Base-by-base conservation (phyloP, 352 stramenopile species). In the Phytophthora constricta region DNA sequence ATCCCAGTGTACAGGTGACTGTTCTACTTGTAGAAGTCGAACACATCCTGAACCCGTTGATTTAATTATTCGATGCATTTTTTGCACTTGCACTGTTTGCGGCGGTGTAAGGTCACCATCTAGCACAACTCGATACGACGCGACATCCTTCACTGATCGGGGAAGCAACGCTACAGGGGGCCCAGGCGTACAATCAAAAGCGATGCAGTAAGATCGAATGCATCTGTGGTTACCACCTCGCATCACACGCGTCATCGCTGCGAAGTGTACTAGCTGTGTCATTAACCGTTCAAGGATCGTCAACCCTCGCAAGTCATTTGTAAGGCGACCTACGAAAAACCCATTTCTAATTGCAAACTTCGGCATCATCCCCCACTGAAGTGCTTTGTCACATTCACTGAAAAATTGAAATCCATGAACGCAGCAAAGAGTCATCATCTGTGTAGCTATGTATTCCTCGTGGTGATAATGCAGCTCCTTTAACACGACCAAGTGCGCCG, bases 281-380 rank as follows among this genome's bases (percentile, higher is more conserved):
- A 64, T 64, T 0, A 57, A 16, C 5, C 46, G 45, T 17, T 64
- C 46, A 17, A 33, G 57, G 22, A 57, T 31, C 14, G 45, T 57
- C 23, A 49, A 13, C 28, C 13, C 11, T 1, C 5, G 7, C 11
- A 63, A 41, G 2, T 22, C 16, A 17, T 20, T 9, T 10, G 43
- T 19, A 49, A 57, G 34, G 16, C n/a, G 10, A 3, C 57, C 46
- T 1, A 57, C 23, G n/a, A 51, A 51, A 50, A 64, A 52, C 0
- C 57, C 46, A 47, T 64, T 64, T 14, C 8, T 33, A 33, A 64
- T 49, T 2, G 33, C 45, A 50, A 64, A 51, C 25, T 64, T 57
- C 1, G 57, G 57, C 10, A 64, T 14, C 34, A 31, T 48, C 0
- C 46, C n/a, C 19, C 11, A 33, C 22, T 28, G 22, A 57, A 51